Base-by-base conservation (phyloP, 345 rosid genomes). In the Salix purpurea region DNA sequence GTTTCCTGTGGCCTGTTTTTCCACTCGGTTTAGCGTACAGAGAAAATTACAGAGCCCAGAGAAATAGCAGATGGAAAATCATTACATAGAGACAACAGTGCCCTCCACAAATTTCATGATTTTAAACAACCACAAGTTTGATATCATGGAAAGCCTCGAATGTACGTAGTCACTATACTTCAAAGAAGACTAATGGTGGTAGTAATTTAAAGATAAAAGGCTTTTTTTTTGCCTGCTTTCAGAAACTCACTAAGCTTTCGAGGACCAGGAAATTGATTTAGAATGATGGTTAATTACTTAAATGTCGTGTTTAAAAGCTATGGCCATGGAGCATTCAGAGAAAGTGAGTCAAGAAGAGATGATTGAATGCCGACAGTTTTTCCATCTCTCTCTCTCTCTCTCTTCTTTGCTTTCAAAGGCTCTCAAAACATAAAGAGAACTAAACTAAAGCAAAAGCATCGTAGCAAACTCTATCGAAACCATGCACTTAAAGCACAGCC, bases 301-400 rank as follows among this genome's bases (percentile, higher is more conserved):
- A 34, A 34, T 34, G 37, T 34, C 5, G 37, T 34, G 37, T 34
- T 34, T 34, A 34, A 34, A 34, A 34, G 36, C 36, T 34, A 34
- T 34, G 36, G 36, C 36, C 36, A 34, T 34, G 36, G 36, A 34
- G 36, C 36, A 34, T 34, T 34, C 36, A 34, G 39, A 88, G 82
- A 72, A 83, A 88, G 16, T 60, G 3, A 19, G 86, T 80, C 62
- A 74, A 39, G 72, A 68, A 83, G 5, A 86, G 83, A 74, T 82
- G 87, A 60, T 52, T 72, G 37, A 81, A 34, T 37, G 76, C 64
- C 24, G 80, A 58, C 58, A 81, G 26, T 5, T 69, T 76, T 65
- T 54, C 82, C 87, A 82, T 85, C 7, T 75, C 7, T 75, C 62
- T 44, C 70, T 76, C 67, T 68, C 7, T 75, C 62, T 44, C 71